Percentiles rank a stretch among this genome's conserved stretches.
Conservation (phyloP, 441 rosid genomes). For the Jatropha multifida region DNA sequence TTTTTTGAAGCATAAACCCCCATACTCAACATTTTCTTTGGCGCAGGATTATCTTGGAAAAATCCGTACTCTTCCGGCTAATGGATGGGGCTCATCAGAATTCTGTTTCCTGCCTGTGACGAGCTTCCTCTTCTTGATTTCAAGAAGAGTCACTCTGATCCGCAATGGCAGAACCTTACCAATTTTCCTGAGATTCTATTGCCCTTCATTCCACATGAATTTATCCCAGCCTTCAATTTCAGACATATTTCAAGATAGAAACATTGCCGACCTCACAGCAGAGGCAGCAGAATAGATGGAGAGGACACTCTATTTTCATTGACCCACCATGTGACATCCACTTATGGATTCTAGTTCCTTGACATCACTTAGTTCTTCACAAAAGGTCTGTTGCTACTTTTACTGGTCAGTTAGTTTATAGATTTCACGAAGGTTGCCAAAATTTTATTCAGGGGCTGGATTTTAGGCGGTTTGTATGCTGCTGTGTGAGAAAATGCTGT, state of each 20-base stretch:
- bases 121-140: slow-evolving; percentile 66
- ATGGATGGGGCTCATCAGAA: slow-evolving; percentile 64
- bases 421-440: slow-evolving; percentile 56
- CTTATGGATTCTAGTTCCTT: slow-evolving; percentile 86
- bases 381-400: slow-evolving; percentile 93
- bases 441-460: slow-evolving; percentile 38
- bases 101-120: slow-evolving; percentile 54
- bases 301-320: slow-evolving; percentile 68
- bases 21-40: slow-evolving; percentile 94
- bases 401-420: slow-evolving; percentile 65
- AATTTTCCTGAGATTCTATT: slow-evolving; percentile 56
- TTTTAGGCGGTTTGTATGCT: slow-evolving; percentile 31
- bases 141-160: slow-evolving; percentile 72
- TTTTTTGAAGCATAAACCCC: slow-evolving; percentile 56
- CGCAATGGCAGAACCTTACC: slow-evolving; percentile 71
- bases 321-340: slow-evolving; percentile 78
- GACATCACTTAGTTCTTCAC: slow-evolving; percentile 74
- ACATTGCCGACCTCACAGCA: slow-evolving; percentile 60
- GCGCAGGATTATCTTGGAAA: slow-evolving; percentile 87
- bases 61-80: slow-evolving; percentile 51
- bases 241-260: slow-evolving; percentile 72
- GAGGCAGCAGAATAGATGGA: slow-evolving; percentile 65
- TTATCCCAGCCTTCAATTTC: slow-evolving; percentile 63
- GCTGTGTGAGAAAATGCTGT: slow-evolving; percentile 28
- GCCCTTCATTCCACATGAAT: slow-evolving; percentile 74